These are phyloP conservation scores for Beauveria bassiana DNA, from an alignment of 2,329 filamentous ascomycete species.

Conservation along the genomic window DNA sequence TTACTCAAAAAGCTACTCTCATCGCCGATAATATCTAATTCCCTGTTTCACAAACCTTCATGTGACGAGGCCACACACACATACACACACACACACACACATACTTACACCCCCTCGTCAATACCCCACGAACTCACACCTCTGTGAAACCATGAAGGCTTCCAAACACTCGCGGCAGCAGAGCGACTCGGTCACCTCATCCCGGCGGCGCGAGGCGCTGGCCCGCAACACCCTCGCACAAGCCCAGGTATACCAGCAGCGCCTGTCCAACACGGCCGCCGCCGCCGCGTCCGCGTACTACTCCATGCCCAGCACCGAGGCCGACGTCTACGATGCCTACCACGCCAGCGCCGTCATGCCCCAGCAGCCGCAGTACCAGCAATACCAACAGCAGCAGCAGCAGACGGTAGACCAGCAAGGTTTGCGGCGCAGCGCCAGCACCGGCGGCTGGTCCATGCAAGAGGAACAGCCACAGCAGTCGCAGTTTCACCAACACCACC, in stretches of 20 bases:
- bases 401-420: neutral
- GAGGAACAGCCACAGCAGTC: neutral
- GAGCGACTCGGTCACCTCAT: neutral
- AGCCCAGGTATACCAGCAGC: conserved; percentile 1
- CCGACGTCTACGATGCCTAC: conserved; percentile 3
- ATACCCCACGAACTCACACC: neutral
- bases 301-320: neutral
- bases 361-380: neutral
- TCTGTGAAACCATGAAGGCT: neutral
- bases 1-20: neutral
- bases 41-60: neutral
- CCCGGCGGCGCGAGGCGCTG: neutral
- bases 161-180: conserved; percentile 2
- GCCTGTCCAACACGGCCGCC: neutral
- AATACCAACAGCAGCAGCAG: neutral
- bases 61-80: conserved; percentile 1
- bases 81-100: neutral
- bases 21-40: conserved; percentile 1
- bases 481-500: neutral
- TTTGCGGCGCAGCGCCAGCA: conserved; percentile 2
- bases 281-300: neutral
- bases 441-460: neutral
- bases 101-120: neutral
- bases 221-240: conserved; percentile 6
- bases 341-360: neutral